phyloP scores from a whole-genome alignment of 805 yeast species.

The Myxozyma monticola region DNA sequence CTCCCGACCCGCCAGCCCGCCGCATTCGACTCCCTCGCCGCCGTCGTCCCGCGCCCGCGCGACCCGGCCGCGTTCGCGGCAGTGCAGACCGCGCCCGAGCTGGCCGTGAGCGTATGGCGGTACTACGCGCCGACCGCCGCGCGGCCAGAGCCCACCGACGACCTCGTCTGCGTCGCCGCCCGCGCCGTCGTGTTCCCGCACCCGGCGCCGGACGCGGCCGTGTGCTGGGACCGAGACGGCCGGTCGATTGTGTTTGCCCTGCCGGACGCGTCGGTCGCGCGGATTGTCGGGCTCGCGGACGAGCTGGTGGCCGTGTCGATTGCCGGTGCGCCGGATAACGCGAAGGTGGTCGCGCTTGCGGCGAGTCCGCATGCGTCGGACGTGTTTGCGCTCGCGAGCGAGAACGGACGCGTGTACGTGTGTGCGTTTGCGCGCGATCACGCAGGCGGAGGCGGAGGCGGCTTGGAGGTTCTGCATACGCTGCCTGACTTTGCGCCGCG shows the following conservation, averaged over 20 bases:
- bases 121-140: conserved; percentile 12
- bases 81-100: conserved; percentile 17
- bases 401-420: conserved; percentile 15
- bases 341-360: conserved; percentile 13
- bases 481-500: not conserved
- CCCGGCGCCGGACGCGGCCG: not conserved
- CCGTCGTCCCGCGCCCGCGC: conserved; percentile 21
- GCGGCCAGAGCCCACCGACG: no score
- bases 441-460: not conserved
- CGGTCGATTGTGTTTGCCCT: not conserved
- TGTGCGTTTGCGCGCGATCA: not conserved
- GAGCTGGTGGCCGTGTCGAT: conserved; percentile 4
- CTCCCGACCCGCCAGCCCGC: conserved; percentile 27
- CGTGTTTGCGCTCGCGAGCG: conserved; percentile 24
- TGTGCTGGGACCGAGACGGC: conserved; percentile 22
- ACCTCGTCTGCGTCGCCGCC: conserved; percentile 17
- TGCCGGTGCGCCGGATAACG: conserved; percentile 4
- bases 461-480: not conserved
- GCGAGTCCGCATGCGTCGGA: conserved; percentile 19
- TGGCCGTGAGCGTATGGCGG: conserved; percentile 24
- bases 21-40: conserved; percentile 22
- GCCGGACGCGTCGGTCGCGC: not conserved
- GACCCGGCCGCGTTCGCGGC: conserved; percentile 23
- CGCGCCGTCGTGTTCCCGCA: conserved; percentile 15
- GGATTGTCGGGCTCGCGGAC: not conserved